Conservation (phyloP, 768 basidiomycete genomes). For the Trichaptum fuscoviolaceum region DNA sequence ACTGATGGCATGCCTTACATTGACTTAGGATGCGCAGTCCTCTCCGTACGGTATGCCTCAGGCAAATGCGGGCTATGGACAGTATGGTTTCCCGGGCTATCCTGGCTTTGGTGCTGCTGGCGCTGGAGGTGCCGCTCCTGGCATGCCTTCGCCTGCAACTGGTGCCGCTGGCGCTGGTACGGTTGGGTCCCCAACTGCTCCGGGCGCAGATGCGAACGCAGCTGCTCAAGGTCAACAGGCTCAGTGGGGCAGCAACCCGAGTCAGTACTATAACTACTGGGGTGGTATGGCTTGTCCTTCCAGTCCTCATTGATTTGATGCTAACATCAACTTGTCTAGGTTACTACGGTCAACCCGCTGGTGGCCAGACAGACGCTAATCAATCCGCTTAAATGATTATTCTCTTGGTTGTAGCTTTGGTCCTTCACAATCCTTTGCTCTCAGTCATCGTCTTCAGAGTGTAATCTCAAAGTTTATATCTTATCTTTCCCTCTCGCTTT, state of each 20-base stretch:
- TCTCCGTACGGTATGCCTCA: conserved; percentile 86
- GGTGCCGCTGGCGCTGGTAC: conserved; percentile 51
- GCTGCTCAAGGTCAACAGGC: conserved; percentile 59
- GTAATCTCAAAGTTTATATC: conserved; percentile 9
- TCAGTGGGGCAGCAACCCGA: conserved; percentile 76
- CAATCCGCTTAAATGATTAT: conserved; percentile 9
- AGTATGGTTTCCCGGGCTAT: conserved; percentile 71
- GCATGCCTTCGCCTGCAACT: conserved; percentile 36
- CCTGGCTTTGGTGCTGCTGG: conserved; percentile 65
- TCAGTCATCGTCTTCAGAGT: conserved; percentile 32
- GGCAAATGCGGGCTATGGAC: conserved; percentile 68
- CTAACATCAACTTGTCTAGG: conserved; percentile 37
- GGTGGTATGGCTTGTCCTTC: conserved; percentile 51
- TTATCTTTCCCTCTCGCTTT: conserved; percentile 8
- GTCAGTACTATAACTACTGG: conserved; percentile 80
- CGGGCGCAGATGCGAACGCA: conserved; percentile 30
- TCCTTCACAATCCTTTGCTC: conserved; percentile 6
- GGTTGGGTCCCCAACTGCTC: conserved; percentile 48
- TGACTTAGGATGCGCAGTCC: conserved; percentile 40
- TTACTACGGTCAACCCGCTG: conserved; percentile 74
- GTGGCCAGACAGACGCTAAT: conserved; percentile 51
- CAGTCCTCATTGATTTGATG: conserved; percentile 6
- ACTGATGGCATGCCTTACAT: not conserved
- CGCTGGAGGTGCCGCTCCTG: conserved; percentile 47
- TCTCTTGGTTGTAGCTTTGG: conserved; percentile 8